A percentile compares a stretch with the other conserved stretches of the same genome.
Evolutionary conservation across 768 basidiomycete species (phyloP).

Genomic region (Mycena maculata): DNA sequence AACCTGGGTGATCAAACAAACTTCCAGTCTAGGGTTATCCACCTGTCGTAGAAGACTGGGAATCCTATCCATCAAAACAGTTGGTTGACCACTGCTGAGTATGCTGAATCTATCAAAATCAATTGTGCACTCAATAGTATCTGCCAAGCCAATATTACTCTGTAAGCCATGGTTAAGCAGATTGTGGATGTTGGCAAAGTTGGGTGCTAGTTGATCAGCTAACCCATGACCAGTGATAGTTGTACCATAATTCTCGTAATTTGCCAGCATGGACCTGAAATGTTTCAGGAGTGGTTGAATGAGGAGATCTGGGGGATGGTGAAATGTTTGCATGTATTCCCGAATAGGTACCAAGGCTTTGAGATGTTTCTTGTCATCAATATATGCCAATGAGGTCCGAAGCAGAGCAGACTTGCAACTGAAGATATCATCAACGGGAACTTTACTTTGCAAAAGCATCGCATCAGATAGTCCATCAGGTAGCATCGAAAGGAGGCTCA

Average conservation of each 20-base stretch:
- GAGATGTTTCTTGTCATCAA: too few relatives aligned
- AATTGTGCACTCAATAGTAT: not conserved
- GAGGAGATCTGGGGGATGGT: too few relatives aligned
- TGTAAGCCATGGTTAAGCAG: not conserved
- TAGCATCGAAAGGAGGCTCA: not conserved
- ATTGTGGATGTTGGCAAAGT: slow-evolving; percentile 1
- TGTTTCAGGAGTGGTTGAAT: too few relatives aligned
- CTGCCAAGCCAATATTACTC: not conserved
- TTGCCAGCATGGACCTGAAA: too few relatives aligned
- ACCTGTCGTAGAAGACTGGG: not conserved
- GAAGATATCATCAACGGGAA: not conserved
- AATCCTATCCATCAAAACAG: not conserved
- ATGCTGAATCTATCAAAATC: not conserved
- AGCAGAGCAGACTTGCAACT: too few relatives aligned
- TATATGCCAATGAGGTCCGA: too few relatives aligned
- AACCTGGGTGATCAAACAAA: too few relatives aligned
- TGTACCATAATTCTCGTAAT: not conserved
- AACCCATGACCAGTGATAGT: not conserved
- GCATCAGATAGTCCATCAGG: not conserved
- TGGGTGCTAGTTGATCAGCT: not conserved
- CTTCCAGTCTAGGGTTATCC: not conserved
- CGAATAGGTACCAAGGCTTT: too few relatives aligned
- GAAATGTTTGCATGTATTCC: too few relatives aligned
- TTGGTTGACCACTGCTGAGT: not conserved
- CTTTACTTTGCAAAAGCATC: not conserved